Base-by-base conservation (phyloP, 768 basidiomycete genomes). In the Candolleomyces efflorescens region DNA sequence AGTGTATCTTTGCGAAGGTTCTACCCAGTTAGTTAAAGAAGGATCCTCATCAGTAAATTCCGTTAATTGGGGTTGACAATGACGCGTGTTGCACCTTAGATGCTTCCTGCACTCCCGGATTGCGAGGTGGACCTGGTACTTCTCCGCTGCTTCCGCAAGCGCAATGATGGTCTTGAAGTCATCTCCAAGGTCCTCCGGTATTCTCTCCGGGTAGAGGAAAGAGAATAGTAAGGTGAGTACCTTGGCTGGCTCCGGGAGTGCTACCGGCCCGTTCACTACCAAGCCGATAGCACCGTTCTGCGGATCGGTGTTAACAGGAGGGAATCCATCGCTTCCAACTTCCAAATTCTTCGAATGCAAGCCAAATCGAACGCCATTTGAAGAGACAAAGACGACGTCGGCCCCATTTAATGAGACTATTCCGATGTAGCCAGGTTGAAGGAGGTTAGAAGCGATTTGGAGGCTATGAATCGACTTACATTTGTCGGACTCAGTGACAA, bases 341-440 rank as follows among this genome's bases (percentile, higher is more conserved):
- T 67, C 68, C 10, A 73, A 62, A 36, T 69, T 67, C 54, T 66
- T 70, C 17, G 64, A 53, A 49, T 72, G 67, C 3, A 72, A 45
- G 17, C 63, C 58, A 52, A 70, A 71, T n/a, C 62, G 50, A 12
- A 70, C 58, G 10, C 56, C 59, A 48, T 73, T 70, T 10, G 61
- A 46, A 15, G 70, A 73, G 36, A 63, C 55, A 49, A 73, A 64
- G 5, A 63, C 62, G 11, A 73, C 55, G 53, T 73, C 72, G 0
- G 69, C 64, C 9, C 38, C 36, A 39, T 5, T 37, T 36, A 12
- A 37, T 15, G 51, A 37, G 18, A 39, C 51, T 53, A 3, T 32
- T 17, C 23, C 18, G 43, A 6, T 17, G n/a, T 15, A 13, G 6
- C 43, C 17, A 22, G 5, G n/a, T 12, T 15, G 20, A 44, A 3